These are phyloP conservation scores for Wickerhamomyces bovis DNA, from an alignment of 805 yeast genomes.

Conservation along the genomic window DNA sequence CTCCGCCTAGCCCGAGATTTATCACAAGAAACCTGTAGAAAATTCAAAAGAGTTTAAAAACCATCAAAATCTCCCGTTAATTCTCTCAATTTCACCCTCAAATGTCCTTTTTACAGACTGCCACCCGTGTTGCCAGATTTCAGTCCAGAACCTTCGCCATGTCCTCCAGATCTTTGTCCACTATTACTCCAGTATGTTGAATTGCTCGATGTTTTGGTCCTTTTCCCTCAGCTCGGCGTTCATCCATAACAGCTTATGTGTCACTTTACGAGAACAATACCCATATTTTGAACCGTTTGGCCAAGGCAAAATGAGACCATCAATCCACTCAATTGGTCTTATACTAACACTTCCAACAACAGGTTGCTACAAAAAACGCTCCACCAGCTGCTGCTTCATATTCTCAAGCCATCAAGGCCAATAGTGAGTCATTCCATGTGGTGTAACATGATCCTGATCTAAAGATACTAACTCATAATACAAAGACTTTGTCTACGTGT, in stretches of 20 bases:
- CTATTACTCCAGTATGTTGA: conserved; percentile 31
- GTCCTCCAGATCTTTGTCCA: conserved; percentile 26
- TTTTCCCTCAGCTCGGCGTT: not conserved
- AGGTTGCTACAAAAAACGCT: conserved; percentile 67
- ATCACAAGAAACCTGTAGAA: not conserved
- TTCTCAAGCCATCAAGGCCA: conserved; percentile 92
- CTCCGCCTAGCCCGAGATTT: not conserved
- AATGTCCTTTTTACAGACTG: conserved; percentile 22
- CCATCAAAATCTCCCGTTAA: not conserved
- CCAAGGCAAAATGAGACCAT: not conserved
- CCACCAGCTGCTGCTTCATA: conserved; percentile 97
- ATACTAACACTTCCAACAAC: conserved; percentile 23
- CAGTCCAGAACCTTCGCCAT: conserved; percentile 16
- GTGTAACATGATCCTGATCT: no score
- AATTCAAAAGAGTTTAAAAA: not conserved
- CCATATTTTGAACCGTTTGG: no score
- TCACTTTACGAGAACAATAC: not conserved
- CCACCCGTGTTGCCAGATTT: conserved; percentile 19
- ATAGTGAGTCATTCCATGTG: conserved; percentile 31
- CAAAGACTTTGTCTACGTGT: conserved; percentile 73
- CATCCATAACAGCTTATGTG: not conserved
- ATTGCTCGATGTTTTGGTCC: not conserved
- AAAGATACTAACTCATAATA: conserved; percentile 17
- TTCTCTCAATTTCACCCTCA: not conserved
- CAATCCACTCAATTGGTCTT: not conserved